Base-by-base conservation (phyloP, 2,329 filamentous ascomycete species). In the Madurella mycetomatis region DNA sequence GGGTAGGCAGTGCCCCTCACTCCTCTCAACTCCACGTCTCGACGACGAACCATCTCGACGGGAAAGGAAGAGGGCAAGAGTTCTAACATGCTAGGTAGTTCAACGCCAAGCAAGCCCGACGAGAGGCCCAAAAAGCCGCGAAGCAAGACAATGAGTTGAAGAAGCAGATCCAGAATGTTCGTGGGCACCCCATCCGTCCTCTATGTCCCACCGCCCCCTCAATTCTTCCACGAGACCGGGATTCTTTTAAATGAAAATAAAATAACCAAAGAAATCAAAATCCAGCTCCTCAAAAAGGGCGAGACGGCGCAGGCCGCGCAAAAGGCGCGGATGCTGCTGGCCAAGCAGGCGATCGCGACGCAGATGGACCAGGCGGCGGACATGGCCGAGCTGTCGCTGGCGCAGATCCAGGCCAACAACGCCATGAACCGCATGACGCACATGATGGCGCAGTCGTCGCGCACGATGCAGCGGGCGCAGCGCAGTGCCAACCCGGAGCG, bases 291-390 rank as follows among this genome's bases (percentile, higher is more conserved):
- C 60, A 83, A 83, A 65, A 83, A 82, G 65, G 81, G 81, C 68
- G 80, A 84, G 64, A 83, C 79, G n/a, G 76, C 78, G 59, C 82
- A 83, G 69, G 81, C 81, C 39, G 82, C 82, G 55, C 80, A 83
- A 60, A 84, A 84, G 69, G 81, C 81, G 56, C 82, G 83, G 72
- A 78, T 84, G 72, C 75, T 84, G 43, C 75, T 84, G 19, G 79
- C 77, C 43, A 83, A 83, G 68, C 80, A 84, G 70, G 80, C 81
- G 1, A 76, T 84, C 53, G 81, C 81, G 11, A 75, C 80, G 64
- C 81, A 84, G 70, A 83, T 84, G 79, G 81, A 84, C 69, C 79
- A 81, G 69, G 81, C 82, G 66, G 81, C 81, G 68, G 81, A 84
- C 70, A 82, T 83, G 80, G 80, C 81, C 25, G 81, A 84, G 69